A percentile compares a stretch with the other conserved stretches of the same genome.
phyloP scores from a whole-genome alignment of 2,329 filamentous ascomycete genomes.

The Albifimbria verrucaria region DNA sequence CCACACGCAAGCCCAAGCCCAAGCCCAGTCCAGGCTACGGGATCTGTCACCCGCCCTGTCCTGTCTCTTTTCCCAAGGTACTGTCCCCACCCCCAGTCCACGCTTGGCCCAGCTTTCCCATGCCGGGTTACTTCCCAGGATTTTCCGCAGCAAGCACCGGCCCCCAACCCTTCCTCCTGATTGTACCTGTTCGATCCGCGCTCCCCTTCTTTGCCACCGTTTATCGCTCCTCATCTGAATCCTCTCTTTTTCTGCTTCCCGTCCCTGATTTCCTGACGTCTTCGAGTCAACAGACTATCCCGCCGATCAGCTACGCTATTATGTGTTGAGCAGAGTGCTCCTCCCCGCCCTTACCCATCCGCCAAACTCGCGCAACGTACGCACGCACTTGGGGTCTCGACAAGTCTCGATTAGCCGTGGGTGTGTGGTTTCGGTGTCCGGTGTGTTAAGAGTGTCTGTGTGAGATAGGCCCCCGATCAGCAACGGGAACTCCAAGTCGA shows the following conservation, averaged over 20 bases:
- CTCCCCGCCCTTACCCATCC: too few species aligned
- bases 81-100: neutral
- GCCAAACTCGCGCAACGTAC: too few species aligned
- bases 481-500: neutral
- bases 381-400: neutral
- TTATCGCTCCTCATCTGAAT: neutral
- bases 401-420: neutral
- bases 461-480: neutral
- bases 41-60: too few species aligned
- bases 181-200: neutral
- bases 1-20: too few species aligned
- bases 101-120: neutral
- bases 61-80: neutral
- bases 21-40: too few species aligned
- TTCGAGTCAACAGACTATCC: neutral
- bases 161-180: neutral
- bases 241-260: neutral
- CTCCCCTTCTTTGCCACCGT: neutral
- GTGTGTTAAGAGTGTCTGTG: neutral
- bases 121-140: neutral
- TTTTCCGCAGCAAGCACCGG: neutral
- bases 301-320: neutral
- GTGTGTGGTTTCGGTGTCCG: neutral
- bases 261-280: neutral
- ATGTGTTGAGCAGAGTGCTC: constrained; percentile 2